Base-by-base conservation (phyloP, 495 filamentous ascomycete genomes). In the Aspergillus leporis region DNA sequence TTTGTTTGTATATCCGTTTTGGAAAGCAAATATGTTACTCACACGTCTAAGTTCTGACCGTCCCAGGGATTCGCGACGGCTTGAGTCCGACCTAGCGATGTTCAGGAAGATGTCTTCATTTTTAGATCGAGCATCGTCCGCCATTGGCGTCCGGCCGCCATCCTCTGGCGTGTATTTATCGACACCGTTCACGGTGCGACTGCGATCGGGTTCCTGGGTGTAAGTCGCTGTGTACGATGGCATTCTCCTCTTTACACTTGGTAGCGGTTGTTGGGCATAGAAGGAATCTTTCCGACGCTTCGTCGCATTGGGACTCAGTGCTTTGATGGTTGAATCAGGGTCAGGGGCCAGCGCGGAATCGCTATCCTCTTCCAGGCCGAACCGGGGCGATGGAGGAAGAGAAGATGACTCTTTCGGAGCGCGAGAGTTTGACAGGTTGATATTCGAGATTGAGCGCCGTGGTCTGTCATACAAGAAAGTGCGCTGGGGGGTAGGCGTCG, bases 31-130 rank as follows among this genome's bases (percentile, higher is more conserved):
- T n/a, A 41, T 18, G 38, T 34, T 21, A 80, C 80, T 77, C 64
- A 84, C 81, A 63, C 81, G 65, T 69, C 81, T 73, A 55, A 80
- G 72, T 58, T 79, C 78, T 28, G 78, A 75, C 14, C 77, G 73
- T 21, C 72, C 75, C n/a, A 74, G 61, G 31, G 72, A 74, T 49
- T 82, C 75, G 55, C 75, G 76, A 58, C 74, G 73, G 28, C 65
- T 69, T 14, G 76, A 80, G 60, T 85, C 83, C 2, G 79, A 71
- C 56, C 78, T 78, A 13, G 86, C 86, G 57, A 89, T 82, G 58
- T 85, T 82, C 53, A 89, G 66, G 65, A 89, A 89, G 22, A 88
- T 67, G 71, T 89, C 86, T 53, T 86, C 85, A 55, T 75, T 78
- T 51, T 71, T 72, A 9, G 70, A 69, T 23, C 71, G 68, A 36